Evolutionary conservation across 2,329 filamentous ascomycete genomes (phyloP), one percentile per base, ranked within the genome.

Genomic region (Colletotrichum sublineola): DNA sequence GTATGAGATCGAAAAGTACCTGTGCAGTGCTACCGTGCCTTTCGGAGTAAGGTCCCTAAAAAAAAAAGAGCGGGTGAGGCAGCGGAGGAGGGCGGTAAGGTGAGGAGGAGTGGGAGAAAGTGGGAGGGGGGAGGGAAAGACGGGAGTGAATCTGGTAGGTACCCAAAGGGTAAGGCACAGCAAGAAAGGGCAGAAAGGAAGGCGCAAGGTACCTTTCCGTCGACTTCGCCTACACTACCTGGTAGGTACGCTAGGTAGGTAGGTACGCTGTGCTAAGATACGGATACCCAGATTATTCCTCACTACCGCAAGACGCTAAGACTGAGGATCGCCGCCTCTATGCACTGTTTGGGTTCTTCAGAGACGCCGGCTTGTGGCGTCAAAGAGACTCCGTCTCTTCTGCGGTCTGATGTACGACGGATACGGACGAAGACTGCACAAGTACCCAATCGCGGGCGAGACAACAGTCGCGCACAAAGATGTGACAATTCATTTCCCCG

Each of bases 321-420:
- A 61, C 66, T 31, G 29, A 53, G 18, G 69, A 72, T 72, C 69
- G 61, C 36, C 65, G 48, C 62, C 53, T 72, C 18, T 44, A 68
- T 72, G 69, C 65, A 72, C 69, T 64, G 44, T 69, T 68, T 72
- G 44, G 69, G 65, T 72, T 72, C 69, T 72, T 69, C 69, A 72
- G 58, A 72, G 69, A 72, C 60, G 65, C 69, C 69, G 65, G 53
- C 60, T 72, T 61, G 60, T 69, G 66, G 66, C 70, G 69, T 58
- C 58, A 29, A 29, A 53, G 36, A 53, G 46, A 31, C 48, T 29
- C 9, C 20, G 33, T 63, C 36, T 63, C 33, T 48, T 36, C 33
- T 52, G n/a, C 36, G 33, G 44, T 24, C 60, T 44, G 15, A 42
- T 58, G 55, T 20, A 56, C 31, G 36, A 42, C 55, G 36, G n/a